Base-by-base conservation (phyloP, 1,284 basidiomycete genomes). In the Malassezia sp. region DNA sequence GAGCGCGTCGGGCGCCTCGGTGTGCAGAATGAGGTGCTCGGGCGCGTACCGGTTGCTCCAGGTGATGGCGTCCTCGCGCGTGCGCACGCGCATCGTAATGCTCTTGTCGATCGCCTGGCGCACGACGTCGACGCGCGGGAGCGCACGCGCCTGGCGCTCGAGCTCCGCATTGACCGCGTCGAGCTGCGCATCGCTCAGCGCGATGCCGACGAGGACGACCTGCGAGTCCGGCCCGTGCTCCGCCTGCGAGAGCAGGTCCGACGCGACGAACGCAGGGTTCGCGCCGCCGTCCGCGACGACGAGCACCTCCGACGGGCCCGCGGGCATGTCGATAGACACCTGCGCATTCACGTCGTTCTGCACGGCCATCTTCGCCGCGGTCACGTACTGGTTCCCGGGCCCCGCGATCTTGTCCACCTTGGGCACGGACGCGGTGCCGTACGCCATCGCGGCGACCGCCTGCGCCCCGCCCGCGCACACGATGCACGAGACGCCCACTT, bases 381-480 rank as follows among this genome's bases (percentile, higher is more conserved):
- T 97, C 21, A 99, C 93, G 84, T 91, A 99, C 71, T 97, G 93
- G 71, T 97, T 97, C 20, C 93, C 93, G 3, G 93, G 93, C 15
- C 93, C 93, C 63, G 95, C 93, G 60, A 97, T 91, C 55, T 72
- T 99, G 77, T 97, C 93, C 14, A 97, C 93, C 74, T 99, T 97
- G n/a, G 89, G 88, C 7, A 91, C 88, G 2, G 82, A 83, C 67
- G 83, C 76, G 4, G 93, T 97, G 12, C 93, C 93, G 71, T 96
- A 97, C 1, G 93, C 93, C 73, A 99, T 77, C 0, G 89, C 91
- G 12, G 88, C 87, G n/a, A 97, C 80, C 2, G 93, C 93, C 70
- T 99, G 93, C 3, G 86, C 93, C 26, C 93, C 93, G 36, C 93
- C 93, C 1, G 63, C 67, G 27, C 56, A 58, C n/a, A 71, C 52